phyloP scores from a whole-genome alignment of 495 filamentous ascomycete genomes.

The Penicillium lagena region DNA sequence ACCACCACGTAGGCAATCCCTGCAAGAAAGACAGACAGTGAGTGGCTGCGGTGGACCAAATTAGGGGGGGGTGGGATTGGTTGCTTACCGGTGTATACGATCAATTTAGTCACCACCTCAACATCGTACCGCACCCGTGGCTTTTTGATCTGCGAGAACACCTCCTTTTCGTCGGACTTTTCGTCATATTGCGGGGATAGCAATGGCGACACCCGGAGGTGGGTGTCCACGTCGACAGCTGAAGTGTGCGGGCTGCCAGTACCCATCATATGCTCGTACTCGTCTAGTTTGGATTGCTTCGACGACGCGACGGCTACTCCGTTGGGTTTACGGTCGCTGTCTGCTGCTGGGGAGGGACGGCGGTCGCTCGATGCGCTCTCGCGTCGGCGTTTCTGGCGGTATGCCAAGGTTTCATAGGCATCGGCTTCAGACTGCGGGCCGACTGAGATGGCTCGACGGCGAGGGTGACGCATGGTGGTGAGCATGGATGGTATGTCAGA shows the following conservation, averaged over 20 bases:
- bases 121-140: slow-evolving; percentile 94
- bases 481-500: slow-evolving; percentile 76
- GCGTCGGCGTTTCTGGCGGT: slow-evolving; percentile 71
- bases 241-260: slow-evolving; percentile 34
- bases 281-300: slow-evolving; percentile 42
- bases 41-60: not conserved
- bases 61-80: not conserved
- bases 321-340: slow-evolving; percentile 13
- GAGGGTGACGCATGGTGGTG: slow-evolving; percentile 70
- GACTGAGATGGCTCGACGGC: slow-evolving; percentile 76
- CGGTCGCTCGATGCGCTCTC: slow-evolving; percentile 54
- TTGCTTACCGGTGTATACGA: slow-evolving; percentile 82
- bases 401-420: slow-evolving; percentile 93
- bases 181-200: slow-evolving; percentile 28
- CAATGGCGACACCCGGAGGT: slow-evolving; percentile 17
- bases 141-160: slow-evolving; percentile 78
- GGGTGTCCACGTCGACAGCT: slow-evolving; percentile 15
- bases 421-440: slow-evolving; percentile 94
- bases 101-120: slow-evolving; percentile 91
- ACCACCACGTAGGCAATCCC: slow-evolving; percentile 31
- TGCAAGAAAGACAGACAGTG: slow-evolving; percentile 2
- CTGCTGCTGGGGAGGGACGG: slow-evolving; percentile 17
- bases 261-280: slow-evolving; percentile 69
- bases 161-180: slow-evolving; percentile 62
- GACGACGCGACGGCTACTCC: slow-evolving; percentile 10